phyloP scores from a whole-genome alignment of 768 basidiomycete genomes.

The Amylocystis lapponica region DNA sequence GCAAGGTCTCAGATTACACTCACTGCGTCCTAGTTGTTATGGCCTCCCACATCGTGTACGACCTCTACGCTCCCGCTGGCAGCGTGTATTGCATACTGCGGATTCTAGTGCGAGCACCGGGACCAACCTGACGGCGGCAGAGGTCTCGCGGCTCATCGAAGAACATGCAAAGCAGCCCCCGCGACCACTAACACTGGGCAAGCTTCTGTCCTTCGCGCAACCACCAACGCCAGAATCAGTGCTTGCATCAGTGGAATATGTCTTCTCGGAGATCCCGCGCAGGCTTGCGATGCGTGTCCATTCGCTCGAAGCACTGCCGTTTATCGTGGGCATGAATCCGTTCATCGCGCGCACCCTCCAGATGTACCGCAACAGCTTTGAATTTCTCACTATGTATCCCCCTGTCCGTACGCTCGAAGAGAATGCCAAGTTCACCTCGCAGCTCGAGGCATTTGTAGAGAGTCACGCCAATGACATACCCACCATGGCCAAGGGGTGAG shows the following conservation, averaged over 20 bases:
- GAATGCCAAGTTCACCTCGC: constrained; percentile 61
- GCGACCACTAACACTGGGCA: constrained; percentile 66
- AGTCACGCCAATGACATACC: constrained; percentile 86
- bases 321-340: constrained; percentile 87
- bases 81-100: not conserved
- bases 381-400: constrained; percentile 61
- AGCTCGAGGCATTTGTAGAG: constrained; percentile 66
- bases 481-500: constrained; percentile 82
- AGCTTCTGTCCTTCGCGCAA: constrained; percentile 69
- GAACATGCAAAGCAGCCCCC: constrained; percentile 58
- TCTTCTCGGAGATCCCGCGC: constrained; percentile 70
- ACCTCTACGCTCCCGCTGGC: not conserved
- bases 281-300: constrained; percentile 70
- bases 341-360: constrained; percentile 70
- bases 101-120: not conserved
- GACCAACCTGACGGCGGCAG: constrained; percentile 38
- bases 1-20: not conserved
- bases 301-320: constrained; percentile 71
- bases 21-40: not conserved
- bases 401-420: constrained; percentile 60
- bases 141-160: constrained; percentile 55
- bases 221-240: constrained; percentile 68
- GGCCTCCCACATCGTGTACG: not conserved
- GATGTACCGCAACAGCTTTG: constrained; percentile 65
- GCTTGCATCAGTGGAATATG: constrained; percentile 68